Base-by-base conservation (phyloP, 345 rosid species). In the Ceriops zippeliana region DNA sequence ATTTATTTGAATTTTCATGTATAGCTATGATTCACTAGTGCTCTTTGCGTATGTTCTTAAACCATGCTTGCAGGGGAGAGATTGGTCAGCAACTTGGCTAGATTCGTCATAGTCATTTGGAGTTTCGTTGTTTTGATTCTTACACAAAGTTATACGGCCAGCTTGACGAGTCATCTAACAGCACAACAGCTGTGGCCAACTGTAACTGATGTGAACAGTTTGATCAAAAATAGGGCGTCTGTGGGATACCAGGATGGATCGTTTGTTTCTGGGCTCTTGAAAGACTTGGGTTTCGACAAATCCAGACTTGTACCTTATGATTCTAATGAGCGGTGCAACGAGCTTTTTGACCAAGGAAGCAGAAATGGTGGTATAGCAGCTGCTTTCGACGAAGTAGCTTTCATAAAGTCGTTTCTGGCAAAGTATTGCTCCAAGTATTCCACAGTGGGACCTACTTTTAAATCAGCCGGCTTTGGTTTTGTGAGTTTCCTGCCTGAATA, bases 81-180 rank as follows among this genome's bases (percentile, higher is more conserved):
- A 68, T 81, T 90, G 38, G 70, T 72, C 0, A 82, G 81, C 81
- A 86, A 83, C 46, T 62, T 80, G 42, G 76, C 86, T 0, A 69
- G 88, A 65, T 0, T 73, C 2, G 75, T 90, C 77, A 75, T 87
- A 38, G 35, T 84, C 59, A 66, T 84, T 51, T 91, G 92, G 89
- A 84, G 75, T 19, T 86, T 89, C 15, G 74, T 84, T 3, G 92
- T 87, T 3, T 88, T 90, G 0, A 79, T 89, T 26, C 70, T 90
- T 20, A 83, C 82, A 1, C 89, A 87, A 52, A 84, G 91, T 24
- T 90, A 88, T 74, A 83, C 90, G 0, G 91, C 92, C 16, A 86
- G 80, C 65, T 80, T 89, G 16, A 66, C 88, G 0, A 85, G 93
- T 0, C 73, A 81, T 5, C 61, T 92, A 4, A 86, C 90, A 0